Base-by-base conservation (phyloP, 306 rosid species). In the Ormosia semicastrata region DNA sequence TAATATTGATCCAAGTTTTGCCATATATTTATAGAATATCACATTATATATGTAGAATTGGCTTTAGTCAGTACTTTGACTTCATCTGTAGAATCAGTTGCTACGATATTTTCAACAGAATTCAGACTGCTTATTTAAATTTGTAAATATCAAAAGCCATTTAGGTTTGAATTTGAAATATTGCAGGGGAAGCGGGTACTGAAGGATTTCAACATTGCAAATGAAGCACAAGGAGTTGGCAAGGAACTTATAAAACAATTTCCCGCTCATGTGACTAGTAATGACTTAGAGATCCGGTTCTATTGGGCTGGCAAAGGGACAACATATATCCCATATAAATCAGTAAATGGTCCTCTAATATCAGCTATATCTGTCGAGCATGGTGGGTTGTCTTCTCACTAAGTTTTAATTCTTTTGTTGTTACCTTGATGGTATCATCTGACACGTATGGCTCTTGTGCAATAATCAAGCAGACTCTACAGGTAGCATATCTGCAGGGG, bases 271-370 rank as follows among this genome's bases (percentile, higher is more conserved):
- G 89, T 90, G 29, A 83, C 71, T 60, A 17, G 6, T 33, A 44
- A 57, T 43, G 71, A 84, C 30, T 15, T 90, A 44, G 91, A 87
- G 83, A 91, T 91, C 24, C 90, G 83, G 37, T 76, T 91, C 11
- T 64, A 77, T 50, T 91, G 93, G 95, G 89, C 88, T 3, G 91
- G 94, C 40, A 90, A 87, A 75, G 94, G 94, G 44, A 91, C 92
- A 17, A 83, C 81, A 37, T 36, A 36, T 29, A 66, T 91, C 49
- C 95, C 92, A 5, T 58, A 5, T 6, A 73, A 40, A 75, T 89
- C 91, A 76, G 82, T 81, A 3, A 77, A 89, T 24, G 95, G 95
- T 63, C 94, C 94, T 84, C 92, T 91, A 24, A 77, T 91, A 59
- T 91, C 92, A 1, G 94, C 94, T 24, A 86, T 91, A 44, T 85